phyloP scores from a whole-genome alignment of 179 eudicot genomes.

The Beta lomatogona region DNA sequence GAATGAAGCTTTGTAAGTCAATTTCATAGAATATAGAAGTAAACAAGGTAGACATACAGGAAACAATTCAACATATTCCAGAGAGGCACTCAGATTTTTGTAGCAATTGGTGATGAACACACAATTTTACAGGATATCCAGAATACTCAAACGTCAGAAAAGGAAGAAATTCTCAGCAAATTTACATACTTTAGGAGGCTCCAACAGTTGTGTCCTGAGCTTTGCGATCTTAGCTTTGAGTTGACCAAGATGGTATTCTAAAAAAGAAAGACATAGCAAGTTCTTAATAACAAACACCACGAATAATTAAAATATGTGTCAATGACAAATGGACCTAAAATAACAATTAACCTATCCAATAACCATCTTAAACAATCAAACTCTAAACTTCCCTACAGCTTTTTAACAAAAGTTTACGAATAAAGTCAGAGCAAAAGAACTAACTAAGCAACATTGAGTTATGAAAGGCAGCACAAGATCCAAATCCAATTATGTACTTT shows the following conservation, averaged over 20 bases:
- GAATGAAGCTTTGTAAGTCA: neutral
- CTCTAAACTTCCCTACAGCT: neutral
- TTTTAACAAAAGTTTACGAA: neutral
- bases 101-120: neutral
- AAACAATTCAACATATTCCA: neutral
- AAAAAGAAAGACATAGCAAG: slow-evolving; percentile 23
- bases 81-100: neutral
- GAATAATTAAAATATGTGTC: neutral
- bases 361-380: neutral
- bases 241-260: slow-evolving; percentile 99
- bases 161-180: neutral
- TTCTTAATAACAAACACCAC: slow-evolving; percentile 14
- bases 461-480: neutral
- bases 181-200: slow-evolving; percentile 92
- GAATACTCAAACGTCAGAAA: neutral
- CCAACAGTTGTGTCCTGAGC: slow-evolving; percentile 91
- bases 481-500: neutral
- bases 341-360: neutral
- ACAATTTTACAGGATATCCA: neutral
- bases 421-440: neutral
- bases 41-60: neutral
- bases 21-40: neutral
- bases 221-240: slow-evolving; percentile 99
- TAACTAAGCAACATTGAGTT: slow-evolving; percentile 8
- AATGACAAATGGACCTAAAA: neutral